Evolutionary conservation across 1,284 basidiomycete species (phyloP).

Genomic region (Cerioporus squamosus): DNA sequence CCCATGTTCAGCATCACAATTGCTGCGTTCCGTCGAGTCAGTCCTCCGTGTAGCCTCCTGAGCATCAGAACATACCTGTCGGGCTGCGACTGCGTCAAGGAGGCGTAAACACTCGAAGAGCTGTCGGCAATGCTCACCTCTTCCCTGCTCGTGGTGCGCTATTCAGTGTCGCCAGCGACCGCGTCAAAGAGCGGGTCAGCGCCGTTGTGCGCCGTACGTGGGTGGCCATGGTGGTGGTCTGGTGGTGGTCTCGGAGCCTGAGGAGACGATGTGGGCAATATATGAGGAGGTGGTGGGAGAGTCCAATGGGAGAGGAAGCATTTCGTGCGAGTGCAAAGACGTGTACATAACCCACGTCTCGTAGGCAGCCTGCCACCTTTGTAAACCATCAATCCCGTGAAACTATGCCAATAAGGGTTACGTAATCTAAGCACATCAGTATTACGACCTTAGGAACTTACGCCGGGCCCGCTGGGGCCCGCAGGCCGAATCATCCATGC

Average conservation of each 20-base stretch:
- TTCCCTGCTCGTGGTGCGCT: constrained; percentile 39
- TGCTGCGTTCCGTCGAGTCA: constrained; percentile 48
- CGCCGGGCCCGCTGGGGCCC: too few species aligned
- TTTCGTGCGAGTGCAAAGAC: constrained; percentile 15
- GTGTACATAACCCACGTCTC: constrained; percentile 3
- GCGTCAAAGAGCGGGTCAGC: constrained; percentile 28
- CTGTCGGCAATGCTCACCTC: constrained; percentile 32
- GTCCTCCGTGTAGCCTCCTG: not conserved
- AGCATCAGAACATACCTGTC: constrained; percentile 53
- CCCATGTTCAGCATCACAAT: constrained; percentile 99
- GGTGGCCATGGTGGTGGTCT: constrained; percentile 20
- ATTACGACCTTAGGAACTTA: too few species aligned
- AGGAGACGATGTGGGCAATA: constrained; percentile 9
- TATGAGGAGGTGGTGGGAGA: constrained; percentile 21
- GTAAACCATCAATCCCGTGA: too few species aligned
- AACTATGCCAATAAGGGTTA: too few species aligned
- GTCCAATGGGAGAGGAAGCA: constrained; percentile 23
- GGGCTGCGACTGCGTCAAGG: constrained; percentile 44
- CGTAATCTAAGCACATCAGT: too few species aligned
- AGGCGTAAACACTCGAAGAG: constrained; percentile 1
- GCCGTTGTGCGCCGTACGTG: constrained; percentile 22
- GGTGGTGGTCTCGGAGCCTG: constrained; percentile 3
- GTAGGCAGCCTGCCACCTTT: not conserved
- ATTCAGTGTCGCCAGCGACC: constrained; percentile 42
- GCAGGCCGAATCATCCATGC: too few species aligned